phyloP scores from a whole-genome alignment of 2,329 filamentous ascomycete species.

The Phaeosphaeriaceae sp. region DNA sequence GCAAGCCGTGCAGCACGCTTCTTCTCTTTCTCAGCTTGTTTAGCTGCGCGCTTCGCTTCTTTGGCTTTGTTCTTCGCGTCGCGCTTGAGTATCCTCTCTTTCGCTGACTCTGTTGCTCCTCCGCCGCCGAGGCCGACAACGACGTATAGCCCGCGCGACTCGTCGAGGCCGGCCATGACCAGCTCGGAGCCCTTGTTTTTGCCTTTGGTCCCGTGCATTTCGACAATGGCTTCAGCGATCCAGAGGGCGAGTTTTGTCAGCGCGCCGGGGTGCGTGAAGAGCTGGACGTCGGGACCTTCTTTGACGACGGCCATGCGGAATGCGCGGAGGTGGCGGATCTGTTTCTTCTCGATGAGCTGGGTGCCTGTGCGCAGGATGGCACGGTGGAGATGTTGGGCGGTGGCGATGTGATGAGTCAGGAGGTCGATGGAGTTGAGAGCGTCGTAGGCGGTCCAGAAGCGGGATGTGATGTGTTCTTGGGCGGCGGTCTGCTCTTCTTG shows the following conservation, averaged over 20 bases:
- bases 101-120: constrained; percentile 68
- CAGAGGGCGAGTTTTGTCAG: constrained; percentile 92
- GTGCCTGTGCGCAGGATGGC: constrained; percentile 94
- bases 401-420: constrained; percentile 77
- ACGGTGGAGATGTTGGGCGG: constrained; percentile 86
- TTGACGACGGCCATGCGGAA: constrained; percentile 97
- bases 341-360: constrained; percentile 87
- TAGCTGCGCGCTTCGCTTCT: constrained; percentile 53
- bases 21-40: constrained; percentile 67
- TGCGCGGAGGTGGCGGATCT: constrained; percentile 88
- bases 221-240: constrained; percentile 89
- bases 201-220: constrained; percentile 79
- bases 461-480: constrained; percentile 56
- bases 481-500: constrained; percentile 38
- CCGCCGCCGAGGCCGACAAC: constrained; percentile 93
- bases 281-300: constrained; percentile 86
- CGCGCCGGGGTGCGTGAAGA: constrained; percentile 92
- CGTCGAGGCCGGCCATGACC: constrained; percentile 88
- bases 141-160: constrained; percentile 84
- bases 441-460: constrained; percentile 68
- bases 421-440: constrained; percentile 66
- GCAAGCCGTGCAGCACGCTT: constrained; percentile 63
- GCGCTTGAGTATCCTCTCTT: constrained; percentile 70
- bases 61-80: constrained; percentile 68
- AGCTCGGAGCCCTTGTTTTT: constrained; percentile 79